Evolutionary conservation across 2,329 filamentous ascomycete species (phyloP).

Genomic region (Helminthosporium solani): DNA sequence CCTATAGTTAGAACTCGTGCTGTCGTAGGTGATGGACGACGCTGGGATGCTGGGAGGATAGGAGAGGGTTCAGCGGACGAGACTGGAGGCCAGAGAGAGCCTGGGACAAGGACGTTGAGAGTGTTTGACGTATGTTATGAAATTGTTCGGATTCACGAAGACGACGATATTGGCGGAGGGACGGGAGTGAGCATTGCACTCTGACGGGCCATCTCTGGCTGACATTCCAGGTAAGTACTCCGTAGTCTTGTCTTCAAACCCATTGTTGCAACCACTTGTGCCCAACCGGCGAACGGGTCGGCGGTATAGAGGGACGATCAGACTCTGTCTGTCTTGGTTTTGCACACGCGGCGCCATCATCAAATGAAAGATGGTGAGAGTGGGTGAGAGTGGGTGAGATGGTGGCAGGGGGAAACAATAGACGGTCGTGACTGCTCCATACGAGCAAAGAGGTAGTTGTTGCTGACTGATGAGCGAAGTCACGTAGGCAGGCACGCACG

Average conservation of each 20-base stretch:
- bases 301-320: too few relatives aligned
- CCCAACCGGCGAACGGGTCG: background rate
- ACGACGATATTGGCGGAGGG: conserved; percentile 62
- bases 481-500: too few relatives aligned
- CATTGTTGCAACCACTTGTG: background rate
- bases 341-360: too few relatives aligned
- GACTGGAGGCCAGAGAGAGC: conserved; percentile 44
- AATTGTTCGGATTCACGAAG: conserved; percentile 60
- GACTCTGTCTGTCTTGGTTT: too few relatives aligned
- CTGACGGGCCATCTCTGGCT: conserved; percentile 54
- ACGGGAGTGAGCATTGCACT: conserved; percentile 62
- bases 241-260: too few relatives aligned
- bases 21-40: conserved; percentile 55
- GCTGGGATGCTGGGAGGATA: conserved; percentile 60
- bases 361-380: too few relatives aligned
- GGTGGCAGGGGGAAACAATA: too few relatives aligned
- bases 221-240: conserved; percentile 61
- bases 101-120: conserved; percentile 51
- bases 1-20: conserved; percentile 57
- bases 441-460: too few relatives aligned
- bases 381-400: too few relatives aligned
- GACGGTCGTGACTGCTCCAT: too few relatives aligned
- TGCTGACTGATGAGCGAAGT: too few relatives aligned
- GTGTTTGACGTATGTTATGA: conserved; percentile 55
- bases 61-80: conserved; percentile 48